Evolutionary conservation across 1,284 basidiomycete species (phyloP), one percentile per base, ranked within the genome.

Genomic region (Rhodotorula sp.): DNA sequence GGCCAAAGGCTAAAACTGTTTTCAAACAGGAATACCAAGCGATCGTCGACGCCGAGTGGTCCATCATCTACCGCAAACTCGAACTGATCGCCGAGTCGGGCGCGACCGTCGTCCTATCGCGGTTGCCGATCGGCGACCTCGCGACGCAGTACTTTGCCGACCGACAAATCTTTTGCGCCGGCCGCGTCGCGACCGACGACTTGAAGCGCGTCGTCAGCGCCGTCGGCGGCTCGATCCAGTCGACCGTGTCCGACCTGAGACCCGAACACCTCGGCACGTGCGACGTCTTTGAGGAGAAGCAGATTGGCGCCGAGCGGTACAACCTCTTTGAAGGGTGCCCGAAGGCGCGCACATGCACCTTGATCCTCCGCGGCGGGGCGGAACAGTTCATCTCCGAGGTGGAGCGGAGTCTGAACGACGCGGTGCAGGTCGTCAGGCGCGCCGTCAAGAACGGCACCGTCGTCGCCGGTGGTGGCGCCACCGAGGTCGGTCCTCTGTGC

Each of bases 141-240:
- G 96, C 96, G 6, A 99, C 96, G 4, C 96, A 99, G 80, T 99
- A 95, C 89, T 99, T 99, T 80, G 95, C 96, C 60, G 96, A 99
- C 83, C 89, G 96, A 59, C 90, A 97, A 80, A 98, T 99, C 79
- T 99, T 99, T 86, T 99, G 96, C 77, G 96, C 96, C 67, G 96
- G 96, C 62, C 91, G 96, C 70, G 96, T 99, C 42, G 87, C 90
- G 33, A 88, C 89, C 6, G 93, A 87, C 62, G 96, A 99, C 81
- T 85, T 99, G 74, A 90, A 93, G 80, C 87, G 96, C 67, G 95
- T 98, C 4, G 91, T 95, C 26, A 92, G 97, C 80, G 96, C 96
- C 46, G 93, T 95, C 49, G 96, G 96, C 58, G 96, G 96, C 15
- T 88, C 91, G 33, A 86, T 98, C 68, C 96, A 99, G 81, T 94